Conservation (phyloP, 2,329 filamentous ascomycete genomes). For the Cytospora piceicola region DNA sequence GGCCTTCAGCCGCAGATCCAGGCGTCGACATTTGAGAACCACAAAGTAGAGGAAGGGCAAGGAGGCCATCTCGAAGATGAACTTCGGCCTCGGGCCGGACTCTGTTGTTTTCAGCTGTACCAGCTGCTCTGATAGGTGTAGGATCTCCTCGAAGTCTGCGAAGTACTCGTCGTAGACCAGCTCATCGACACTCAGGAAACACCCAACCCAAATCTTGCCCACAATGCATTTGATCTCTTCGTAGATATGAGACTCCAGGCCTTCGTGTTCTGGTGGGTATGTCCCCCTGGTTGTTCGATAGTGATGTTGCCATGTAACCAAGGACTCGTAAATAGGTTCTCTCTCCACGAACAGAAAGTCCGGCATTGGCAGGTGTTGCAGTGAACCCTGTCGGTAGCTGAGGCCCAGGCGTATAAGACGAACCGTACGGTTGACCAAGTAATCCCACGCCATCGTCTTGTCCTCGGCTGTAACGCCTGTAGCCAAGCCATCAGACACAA, state of each 20-base stretch:
- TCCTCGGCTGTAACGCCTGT: neutral
- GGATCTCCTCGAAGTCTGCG: slow-evolving; percentile 43
- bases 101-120: slow-evolving; percentile 24
- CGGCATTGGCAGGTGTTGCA: slow-evolving; percentile 14
- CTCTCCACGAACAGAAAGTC: slow-evolving; percentile 20
- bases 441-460: slow-evolving; percentile 16
- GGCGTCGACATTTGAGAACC: slow-evolving; percentile 47
- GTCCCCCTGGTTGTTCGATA: neutral
- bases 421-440: slow-evolving; percentile 22
- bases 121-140: slow-evolving; percentile 38
- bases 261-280: neutral
- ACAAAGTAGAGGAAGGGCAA: slow-evolving; percentile 49
- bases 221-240: slow-evolving; percentile 43
- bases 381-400: slow-evolving; percentile 17
- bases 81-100: slow-evolving; percentile 34
- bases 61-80: slow-evolving; percentile 49
- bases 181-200: slow-evolving; percentile 39
- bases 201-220: slow-evolving; percentile 41
- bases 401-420: slow-evolving; percentile 26
- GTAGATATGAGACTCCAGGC: slow-evolving; percentile 5
- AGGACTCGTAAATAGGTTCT: neutral
- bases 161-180: slow-evolving; percentile 43
- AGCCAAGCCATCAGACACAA: slow-evolving; percentile 1
- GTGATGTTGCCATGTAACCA: slow-evolving; percentile 11
- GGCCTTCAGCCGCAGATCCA: slow-evolving; percentile 44